Evolutionary conservation across 2,329 filamentous ascomycete genomes (phyloP).

Genomic region (Fusarium fracticaudum): DNA sequence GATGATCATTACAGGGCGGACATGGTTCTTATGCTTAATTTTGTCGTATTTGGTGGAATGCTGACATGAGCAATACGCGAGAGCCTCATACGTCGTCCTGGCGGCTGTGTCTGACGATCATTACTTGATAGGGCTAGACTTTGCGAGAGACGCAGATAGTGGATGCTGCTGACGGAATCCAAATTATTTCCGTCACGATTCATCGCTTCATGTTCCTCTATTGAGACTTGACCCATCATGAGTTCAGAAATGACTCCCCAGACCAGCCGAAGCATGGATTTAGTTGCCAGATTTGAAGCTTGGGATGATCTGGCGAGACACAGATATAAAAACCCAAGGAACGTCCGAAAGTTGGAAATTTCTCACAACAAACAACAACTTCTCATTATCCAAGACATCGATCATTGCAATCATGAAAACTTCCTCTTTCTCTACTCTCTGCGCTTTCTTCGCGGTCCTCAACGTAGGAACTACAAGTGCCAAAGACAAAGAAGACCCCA

Average conservation of each 20-base stretch:
- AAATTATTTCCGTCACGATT: background rate
- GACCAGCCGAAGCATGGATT: fast-evolving
- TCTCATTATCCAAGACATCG: background rate
- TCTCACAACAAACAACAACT: background rate
- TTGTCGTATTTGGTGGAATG: background rate
- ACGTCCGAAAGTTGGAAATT: fast-evolving
- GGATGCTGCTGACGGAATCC: background rate
- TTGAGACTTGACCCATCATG: background rate
- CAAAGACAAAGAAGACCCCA: background rate
- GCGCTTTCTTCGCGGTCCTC: fast-evolving
- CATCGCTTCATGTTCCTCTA: background rate
- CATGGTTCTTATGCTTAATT: background rate
- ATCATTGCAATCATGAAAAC: background rate
- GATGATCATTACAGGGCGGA: no score
- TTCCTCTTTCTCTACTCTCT: background rate
- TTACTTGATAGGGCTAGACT: background rate
- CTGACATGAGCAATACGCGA: background rate
- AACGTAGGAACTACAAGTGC: background rate
- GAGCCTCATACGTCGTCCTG: background rate
- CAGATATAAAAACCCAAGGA: background rate
- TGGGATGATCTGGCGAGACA: fast-evolving
- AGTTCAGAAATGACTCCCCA: background rate
- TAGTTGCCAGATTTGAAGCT: fast-evolving
- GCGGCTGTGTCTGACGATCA: conserved; percentile 13
- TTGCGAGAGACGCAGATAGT: conserved; percentile 5